Conservation (phyloP, 1,284 basidiomycete species). For the Athelia sp. region DNA sequence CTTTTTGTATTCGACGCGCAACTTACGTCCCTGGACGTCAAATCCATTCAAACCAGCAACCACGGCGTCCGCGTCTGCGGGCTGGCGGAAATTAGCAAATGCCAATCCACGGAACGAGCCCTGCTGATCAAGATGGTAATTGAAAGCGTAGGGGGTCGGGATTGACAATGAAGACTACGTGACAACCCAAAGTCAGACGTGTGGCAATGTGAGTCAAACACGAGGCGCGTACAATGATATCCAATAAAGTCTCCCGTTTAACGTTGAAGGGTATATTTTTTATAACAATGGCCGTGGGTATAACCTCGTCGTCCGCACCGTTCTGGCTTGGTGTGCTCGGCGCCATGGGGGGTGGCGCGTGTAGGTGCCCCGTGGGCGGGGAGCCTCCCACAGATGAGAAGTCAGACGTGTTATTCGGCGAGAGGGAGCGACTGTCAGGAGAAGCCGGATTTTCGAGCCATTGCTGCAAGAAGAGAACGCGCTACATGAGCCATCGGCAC, state of each 20-base stretch:
- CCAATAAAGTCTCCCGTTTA: constrained; percentile 91
- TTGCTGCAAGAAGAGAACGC: constrained; percentile 44
- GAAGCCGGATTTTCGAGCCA: constrained; percentile 63
- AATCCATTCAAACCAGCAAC: constrained; percentile 94
- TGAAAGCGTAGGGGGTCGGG: constrained; percentile 99
- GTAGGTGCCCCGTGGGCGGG: constrained; percentile 60
- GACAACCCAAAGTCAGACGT: constrained; percentile 9
- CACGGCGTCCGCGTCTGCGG: constrained; percentile 90
- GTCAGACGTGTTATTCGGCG: constrained; percentile 81
- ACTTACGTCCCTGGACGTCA: constrained; percentile 96
- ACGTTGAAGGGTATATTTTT: constrained; percentile 99
- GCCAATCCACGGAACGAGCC: constrained; percentile 97
- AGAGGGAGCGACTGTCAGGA: constrained; percentile 70
- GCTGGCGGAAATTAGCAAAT: constrained; percentile 95
- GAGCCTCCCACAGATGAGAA: constrained; percentile 81
- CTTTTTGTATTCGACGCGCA: constrained; percentile 99
- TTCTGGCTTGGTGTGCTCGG: constrained; percentile 43
- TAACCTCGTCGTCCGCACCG: constrained; percentile 82
- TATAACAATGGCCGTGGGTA: constrained; percentile 99
- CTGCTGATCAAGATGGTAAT: constrained; percentile 93
- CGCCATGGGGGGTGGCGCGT: constrained; percentile 33
- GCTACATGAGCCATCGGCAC: constrained; percentile 10
- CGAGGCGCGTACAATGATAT: constrained; percentile 78
- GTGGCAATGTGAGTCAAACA: constrained; percentile 10
- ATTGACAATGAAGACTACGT: constrained; percentile 83